phyloP scores from a whole-genome alignment of 169 alveolate species.

The Eimeria falciformis region DNA sequence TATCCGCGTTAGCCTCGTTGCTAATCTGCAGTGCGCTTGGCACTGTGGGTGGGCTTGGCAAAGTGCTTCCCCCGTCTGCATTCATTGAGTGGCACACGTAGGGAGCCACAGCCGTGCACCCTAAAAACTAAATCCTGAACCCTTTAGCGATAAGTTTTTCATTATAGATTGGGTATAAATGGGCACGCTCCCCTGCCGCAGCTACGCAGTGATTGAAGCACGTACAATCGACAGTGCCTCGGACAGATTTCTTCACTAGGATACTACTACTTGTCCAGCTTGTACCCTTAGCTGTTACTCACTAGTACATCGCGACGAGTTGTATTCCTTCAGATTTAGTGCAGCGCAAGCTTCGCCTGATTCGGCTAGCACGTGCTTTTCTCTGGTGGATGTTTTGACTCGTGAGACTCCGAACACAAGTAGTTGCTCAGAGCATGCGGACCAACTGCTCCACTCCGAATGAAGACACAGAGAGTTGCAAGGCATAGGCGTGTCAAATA shows the following conservation, averaged over 20 bases:
- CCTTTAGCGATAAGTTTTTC: too few relatives aligned
- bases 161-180: too few relatives aligned
- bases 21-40: constrained; percentile 61
- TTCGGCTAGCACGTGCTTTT: constrained; percentile 47
- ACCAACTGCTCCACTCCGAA: constrained; percentile 67
- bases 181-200: too few relatives aligned
- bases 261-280: background rate
- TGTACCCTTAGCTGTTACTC: background rate
- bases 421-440: constrained; percentile 61
- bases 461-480: constrained; percentile 59
- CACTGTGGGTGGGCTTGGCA: background rate
- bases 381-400: constrained; percentile 55
- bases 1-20: background rate
- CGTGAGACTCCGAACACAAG: constrained; percentile 62
- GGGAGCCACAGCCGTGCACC: background rate
- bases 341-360: constrained; percentile 60
- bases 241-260: background rate
- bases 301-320: constrained; percentile 53
- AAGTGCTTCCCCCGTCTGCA: background rate
- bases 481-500: constrained; percentile 32
- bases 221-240: too few relatives aligned
- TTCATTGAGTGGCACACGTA: too few relatives aligned
- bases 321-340: constrained; percentile 48
- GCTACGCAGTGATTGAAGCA: too few relatives aligned
- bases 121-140: background rate